Conservation (phyloP, 139 green algal species). For the Edaphochlamys debaryana region DNA sequence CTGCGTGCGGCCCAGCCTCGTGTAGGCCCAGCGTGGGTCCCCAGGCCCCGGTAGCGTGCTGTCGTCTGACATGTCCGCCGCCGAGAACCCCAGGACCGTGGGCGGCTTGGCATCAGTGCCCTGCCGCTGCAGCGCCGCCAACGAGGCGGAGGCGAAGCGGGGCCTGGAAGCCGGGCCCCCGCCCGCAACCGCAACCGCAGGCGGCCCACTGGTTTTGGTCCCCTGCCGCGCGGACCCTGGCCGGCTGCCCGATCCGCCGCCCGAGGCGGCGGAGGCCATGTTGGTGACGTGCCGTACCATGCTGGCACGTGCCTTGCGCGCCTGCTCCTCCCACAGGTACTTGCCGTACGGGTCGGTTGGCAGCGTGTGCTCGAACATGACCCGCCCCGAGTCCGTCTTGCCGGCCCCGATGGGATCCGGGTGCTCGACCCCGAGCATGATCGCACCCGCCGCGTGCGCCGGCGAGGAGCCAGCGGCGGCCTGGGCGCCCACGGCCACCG, state of each 20-base stretch:
- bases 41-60: neutral
- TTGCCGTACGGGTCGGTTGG: constrained; percentile 31
- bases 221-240: neutral
- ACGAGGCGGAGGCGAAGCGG: neutral
- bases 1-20: constrained; percentile 31
- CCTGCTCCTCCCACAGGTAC: constrained; percentile 39
- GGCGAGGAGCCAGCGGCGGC: no score
- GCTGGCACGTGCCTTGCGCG: constrained; percentile 12
- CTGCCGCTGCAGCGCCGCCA: neutral
- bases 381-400: constrained; percentile 4
- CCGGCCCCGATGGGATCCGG: neutral
- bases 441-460: no score
- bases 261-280: neutral
- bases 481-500: no score
- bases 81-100: constrained; percentile 16
- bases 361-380: constrained; percentile 43
- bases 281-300: constrained; percentile 7
- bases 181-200: neutral
- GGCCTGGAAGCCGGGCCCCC: neutral
- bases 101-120: constrained; percentile 6
- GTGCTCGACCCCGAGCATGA: neutral
- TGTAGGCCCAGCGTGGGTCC: constrained; percentile 38
- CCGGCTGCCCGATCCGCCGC: neutral
- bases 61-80: constrained; percentile 23
- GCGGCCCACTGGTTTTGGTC: no score